Evolutionary conservation across 1,139 yeast species (phyloP).

Genomic region (Saccharomyces hybrid): DNA sequence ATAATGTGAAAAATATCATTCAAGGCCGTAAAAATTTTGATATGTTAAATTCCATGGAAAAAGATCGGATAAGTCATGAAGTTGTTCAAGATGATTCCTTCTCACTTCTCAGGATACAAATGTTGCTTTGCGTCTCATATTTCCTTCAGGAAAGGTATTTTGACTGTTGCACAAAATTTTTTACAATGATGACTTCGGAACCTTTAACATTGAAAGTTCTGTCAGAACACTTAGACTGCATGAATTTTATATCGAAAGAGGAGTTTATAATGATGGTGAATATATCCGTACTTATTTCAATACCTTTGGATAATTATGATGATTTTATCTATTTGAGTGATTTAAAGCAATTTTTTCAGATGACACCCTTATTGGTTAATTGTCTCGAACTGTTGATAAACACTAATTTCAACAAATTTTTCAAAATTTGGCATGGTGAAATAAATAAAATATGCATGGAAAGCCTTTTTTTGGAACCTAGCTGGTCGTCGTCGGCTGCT

Average conservation of each 20-base stretch:
- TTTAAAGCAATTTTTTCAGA: conserved; percentile 10
- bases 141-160: conserved; percentile 23
- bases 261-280: conserved; percentile 21
- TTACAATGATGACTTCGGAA: conserved; percentile 15
- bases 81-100: conserved; percentile 8
- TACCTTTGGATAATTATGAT: conserved; percentile 26
- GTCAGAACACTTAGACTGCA: background rate
- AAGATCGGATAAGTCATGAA: background rate
- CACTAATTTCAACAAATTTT: conserved; percentile 22
- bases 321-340: conserved; percentile 20
- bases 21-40: background rate
- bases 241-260: conserved; percentile 12
- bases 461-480: conserved; percentile 17
- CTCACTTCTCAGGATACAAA: conserved; percentile 14
- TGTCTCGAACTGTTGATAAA: conserved; percentile 19
- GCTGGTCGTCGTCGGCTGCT: conserved; percentile 18
- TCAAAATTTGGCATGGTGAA: conserved; percentile 19
- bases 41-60: background rate
- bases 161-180: conserved; percentile 19
- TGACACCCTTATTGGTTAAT: conserved; percentile 11
- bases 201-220: conserved; percentile 1
- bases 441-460: conserved; percentile 11
- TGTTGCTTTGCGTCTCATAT: conserved; percentile 16
- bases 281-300: conserved; percentile 20
- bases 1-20: conserved; percentile 11